These are phyloP conservation scores for Coix lacrymajobi DNA, from an alignment of 176 grass and related monocot genomes.

Conservation along the genomic window DNA sequence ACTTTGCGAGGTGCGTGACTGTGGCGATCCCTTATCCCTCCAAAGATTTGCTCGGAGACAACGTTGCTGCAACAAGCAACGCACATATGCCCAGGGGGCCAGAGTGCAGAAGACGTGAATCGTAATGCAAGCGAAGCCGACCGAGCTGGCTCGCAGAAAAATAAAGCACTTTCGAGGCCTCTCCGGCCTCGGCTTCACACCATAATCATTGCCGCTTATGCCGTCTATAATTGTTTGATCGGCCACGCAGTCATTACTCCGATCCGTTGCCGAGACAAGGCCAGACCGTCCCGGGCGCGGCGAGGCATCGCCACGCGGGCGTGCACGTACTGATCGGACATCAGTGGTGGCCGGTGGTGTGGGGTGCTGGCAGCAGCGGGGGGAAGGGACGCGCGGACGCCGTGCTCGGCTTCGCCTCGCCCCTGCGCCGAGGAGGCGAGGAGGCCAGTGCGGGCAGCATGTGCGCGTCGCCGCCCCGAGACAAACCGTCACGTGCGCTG, in stretches of 20 bases:
- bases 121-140: neutral
- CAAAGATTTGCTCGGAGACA: neutral
- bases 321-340: too few relatives aligned
- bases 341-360: too few relatives aligned
- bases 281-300: neutral
- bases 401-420: too few relatives aligned
- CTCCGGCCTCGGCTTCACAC: too few relatives aligned
- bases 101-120: neutral
- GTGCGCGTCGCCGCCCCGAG: neutral
- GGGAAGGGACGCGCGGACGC: neutral
- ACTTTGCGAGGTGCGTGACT: too few relatives aligned
- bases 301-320: too few relatives aligned
- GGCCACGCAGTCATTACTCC: neutral
- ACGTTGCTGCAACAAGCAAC: neutral
- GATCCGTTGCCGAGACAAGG: neutral
- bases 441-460: neutral
- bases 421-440: too few relatives aligned
- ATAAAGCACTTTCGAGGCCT: neutral
- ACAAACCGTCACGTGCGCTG: slow-evolving; percentile 1
- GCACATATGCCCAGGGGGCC: neutral
- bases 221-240: neutral
- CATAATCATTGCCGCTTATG: neutral
- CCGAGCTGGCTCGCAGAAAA: neutral
- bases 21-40: neutral
- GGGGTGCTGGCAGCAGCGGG: too few relatives aligned